Base-by-base conservation (phyloP, 1,284 basidiomycete genomes). In the Rhodotorula glutinis region DNA sequence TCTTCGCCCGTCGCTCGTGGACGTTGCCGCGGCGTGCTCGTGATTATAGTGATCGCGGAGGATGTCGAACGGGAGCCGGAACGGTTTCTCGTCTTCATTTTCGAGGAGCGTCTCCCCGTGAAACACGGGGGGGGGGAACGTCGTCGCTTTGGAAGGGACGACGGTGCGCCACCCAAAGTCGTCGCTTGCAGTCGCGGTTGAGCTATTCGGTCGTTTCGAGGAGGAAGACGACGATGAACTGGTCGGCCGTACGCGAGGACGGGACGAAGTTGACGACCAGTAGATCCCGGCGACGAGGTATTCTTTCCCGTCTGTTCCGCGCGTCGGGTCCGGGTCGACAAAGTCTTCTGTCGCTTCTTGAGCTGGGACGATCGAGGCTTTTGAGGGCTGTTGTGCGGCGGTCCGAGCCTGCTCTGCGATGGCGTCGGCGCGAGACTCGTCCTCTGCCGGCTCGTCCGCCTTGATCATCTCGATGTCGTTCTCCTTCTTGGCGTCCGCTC, bases 1-100 rank as follows among this genome's bases (percentile, higher is more conserved):
- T 17, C 27, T n/a, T 17, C 56, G 41, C 41, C 41, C 41, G 41
- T 43, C 41, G 41, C 41, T 17, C 41, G n/a, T n/a, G n/a, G 11
- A 17, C 9, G 11, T 25, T 14, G 25, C n/a, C 27, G n/a, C 54
- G 10, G 46, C 57, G 17, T 40, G 65, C 4, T 71, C 70, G 13
- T 77, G 78, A 21, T 70, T 73, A 57, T 78, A 75, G 33, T 71
- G 74, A 63, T 79, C 79, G 64, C 76, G 75, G 40, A 76, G 60
- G 51, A 81, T 78, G 57, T 80, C 74, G 68, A 73, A 80, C 8
- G 79, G 79, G 8, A 81, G 72, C 2, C 71, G 61, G 56, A 81
- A 81, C 10, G 46, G 43, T 25, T 49, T n/a, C 0, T 27, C 47
- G 7, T 49, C 47, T 21, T 49, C 47, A 13, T 17, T 25, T 38